Evolutionary conservation across 768 basidiomycete genomes (phyloP), one percentile per base, ranked within the genome.

Genomic region (Piloderma croceum): DNA sequence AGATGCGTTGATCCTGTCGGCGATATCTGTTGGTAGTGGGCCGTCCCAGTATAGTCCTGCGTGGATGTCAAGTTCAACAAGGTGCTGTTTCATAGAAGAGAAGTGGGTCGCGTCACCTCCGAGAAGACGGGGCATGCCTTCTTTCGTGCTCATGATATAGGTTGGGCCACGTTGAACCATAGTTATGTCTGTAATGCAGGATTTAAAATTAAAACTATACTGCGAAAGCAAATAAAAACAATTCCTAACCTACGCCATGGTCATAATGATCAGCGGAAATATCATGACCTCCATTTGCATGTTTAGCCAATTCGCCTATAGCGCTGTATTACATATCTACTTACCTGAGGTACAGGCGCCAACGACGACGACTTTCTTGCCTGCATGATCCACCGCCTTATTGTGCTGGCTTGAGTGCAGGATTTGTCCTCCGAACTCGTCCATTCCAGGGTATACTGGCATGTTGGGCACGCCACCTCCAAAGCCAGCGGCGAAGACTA

Each of bases 361-460:
- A 4, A 87, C 61, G 2, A 88, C 76, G 3, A 79, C 67, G 1
- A 84, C 81, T 51, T 79, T 87, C 62, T 86, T 86, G 11, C 81
- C 84, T 2, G 54, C 33, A 48, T 79, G 78, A 29, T 77, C 76
- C 9, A 63, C 58, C 0, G 79, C 79, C n/a, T 56, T 63, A 29
- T 70, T 67, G 56, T 84, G 77, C 20, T 69, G 52, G 5, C 58
- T 66, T 1, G 82, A 83, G 54, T 88, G 85, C 12, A 78, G 47
- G 3, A 79, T 57, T 37, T 74, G 61, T 6, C 85, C 85, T 47
- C 77, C 73, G 67, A 82, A 86, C 5, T 62, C 64, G 17, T 77
- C 71, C 57, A 63, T 63, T 13, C 68, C 68, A 7, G 69, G 67
- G 36, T 71, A 60, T 18, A 56, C 44, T 1, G 79, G 78, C 19